phyloP scores from a whole-genome alignment of 2,329 filamentous ascomycete genomes.

The Colletotrichum gigasporum region DNA sequence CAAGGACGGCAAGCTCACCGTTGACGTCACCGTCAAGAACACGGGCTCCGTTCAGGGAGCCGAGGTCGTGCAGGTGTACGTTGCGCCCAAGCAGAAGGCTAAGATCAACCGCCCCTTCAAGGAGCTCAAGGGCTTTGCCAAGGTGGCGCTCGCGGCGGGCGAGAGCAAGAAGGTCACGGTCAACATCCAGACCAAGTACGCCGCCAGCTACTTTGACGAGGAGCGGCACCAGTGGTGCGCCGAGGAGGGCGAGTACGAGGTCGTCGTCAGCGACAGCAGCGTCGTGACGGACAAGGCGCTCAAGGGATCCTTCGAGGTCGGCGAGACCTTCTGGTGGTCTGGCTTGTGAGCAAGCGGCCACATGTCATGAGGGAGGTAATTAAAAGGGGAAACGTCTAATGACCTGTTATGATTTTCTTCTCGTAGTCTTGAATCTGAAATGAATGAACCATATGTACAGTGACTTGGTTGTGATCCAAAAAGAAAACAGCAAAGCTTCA shows the following conservation, averaged over 20 bases:
- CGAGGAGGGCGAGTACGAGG: conserved; percentile 71
- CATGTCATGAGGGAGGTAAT: neutral
- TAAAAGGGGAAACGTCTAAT: neutral
- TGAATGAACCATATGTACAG: neutral
- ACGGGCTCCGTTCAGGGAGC: conserved; percentile 56
- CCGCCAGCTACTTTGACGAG: conserved; percentile 77
- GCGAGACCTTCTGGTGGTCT: conserved; percentile 73
- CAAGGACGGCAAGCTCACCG: conserved; percentile 52
- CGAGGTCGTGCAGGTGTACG: conserved; percentile 60
- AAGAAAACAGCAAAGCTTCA: neutral
- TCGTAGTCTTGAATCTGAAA: neutral
- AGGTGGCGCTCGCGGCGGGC: conserved; percentile 67
- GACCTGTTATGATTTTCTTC: neutral
- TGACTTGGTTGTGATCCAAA: too few relatives aligned
- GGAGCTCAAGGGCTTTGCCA: conserved; percentile 67
- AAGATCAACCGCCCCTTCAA: conserved; percentile 60
- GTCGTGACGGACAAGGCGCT: conserved; percentile 57
- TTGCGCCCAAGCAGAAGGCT: conserved; percentile 56
- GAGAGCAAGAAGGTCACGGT: conserved; percentile 67
- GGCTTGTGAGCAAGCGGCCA: conserved; percentile 56
- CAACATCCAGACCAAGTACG: conserved; percentile 69
- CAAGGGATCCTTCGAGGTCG: conserved; percentile 63
- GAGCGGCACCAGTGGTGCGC: conserved; percentile 70
- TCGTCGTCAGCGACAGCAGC: conserved; percentile 69
- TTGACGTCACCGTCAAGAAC: conserved; percentile 63